A percentile compares a stretch with the other conserved stretches of the same genome.
Evolutionary conservation across 2,329 filamentous ascomycete species (phyloP).

Genomic region (Dendrostoma leiphaemia): DNA sequence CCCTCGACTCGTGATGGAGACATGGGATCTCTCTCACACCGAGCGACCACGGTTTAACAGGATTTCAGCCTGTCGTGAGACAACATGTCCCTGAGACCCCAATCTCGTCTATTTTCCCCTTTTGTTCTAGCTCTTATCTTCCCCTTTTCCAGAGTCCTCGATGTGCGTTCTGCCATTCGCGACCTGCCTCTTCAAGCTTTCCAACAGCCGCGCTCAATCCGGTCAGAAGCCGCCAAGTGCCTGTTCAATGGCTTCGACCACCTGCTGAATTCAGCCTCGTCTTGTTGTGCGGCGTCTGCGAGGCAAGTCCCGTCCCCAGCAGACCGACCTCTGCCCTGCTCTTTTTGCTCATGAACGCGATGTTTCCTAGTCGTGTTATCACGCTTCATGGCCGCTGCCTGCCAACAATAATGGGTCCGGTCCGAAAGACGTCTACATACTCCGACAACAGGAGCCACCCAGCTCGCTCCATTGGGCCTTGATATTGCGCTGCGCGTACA

Average conservation of each 20-base stretch:
- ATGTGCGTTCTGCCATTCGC: slow-evolving; percentile 1
- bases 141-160: slow-evolving; percentile 10
- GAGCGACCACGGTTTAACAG: no score
- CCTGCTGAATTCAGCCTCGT: slow-evolving; percentile 5
- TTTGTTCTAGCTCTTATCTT: slow-evolving; percentile 8
- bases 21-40: no score
- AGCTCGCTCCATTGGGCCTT: neutral
- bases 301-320: neutral
- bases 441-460: no score
- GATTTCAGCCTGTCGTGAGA: no score
- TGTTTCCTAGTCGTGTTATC: no score
- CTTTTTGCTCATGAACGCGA: no score
- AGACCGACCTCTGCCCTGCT: no score
- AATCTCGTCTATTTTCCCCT: slow-evolving; percentile 13
- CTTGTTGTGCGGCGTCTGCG: neutral
- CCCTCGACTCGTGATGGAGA: no score
- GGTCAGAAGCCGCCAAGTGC: neutral
- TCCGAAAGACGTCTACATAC: no score
- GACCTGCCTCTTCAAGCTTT: slow-evolving; percentile 16
- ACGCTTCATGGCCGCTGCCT: no score
- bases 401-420: no score
- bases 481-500: neutral
- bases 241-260: neutral
- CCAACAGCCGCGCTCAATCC: slow-evolving; percentile 4
- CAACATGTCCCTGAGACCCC: neutral